Evolutionary conservation across 1,284 basidiomycete species (phyloP).

Genomic region (Pascua sp.): DNA sequence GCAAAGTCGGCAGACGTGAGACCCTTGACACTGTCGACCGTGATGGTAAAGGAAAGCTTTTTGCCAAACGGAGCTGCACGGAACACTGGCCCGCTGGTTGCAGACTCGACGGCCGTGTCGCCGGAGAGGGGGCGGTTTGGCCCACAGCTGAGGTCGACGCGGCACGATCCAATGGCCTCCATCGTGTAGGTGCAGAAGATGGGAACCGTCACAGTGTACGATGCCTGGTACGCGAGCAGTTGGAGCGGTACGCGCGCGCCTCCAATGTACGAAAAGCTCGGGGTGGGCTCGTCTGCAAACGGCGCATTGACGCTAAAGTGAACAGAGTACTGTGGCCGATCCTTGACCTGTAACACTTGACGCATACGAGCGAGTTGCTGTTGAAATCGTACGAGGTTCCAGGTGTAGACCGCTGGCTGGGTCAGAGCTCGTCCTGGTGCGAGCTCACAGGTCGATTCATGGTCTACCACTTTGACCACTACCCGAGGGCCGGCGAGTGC

Average conservation of each 20-base stretch:
- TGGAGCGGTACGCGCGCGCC: conserved; percentile 77
- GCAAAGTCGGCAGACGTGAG: conserved; percentile 79
- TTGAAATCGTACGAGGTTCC: conserved; percentile 84
- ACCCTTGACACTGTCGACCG: conserved; percentile 79
- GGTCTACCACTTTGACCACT: conserved; percentile 86
- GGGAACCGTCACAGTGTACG: conserved; percentile 68
- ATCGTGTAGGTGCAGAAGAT: conserved; percentile 89
- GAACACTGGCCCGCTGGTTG: conserved; percentile 6
- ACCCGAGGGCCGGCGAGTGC: conserved; percentile 75
- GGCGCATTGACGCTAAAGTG: conserved; percentile 91
- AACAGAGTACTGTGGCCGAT: conserved; percentile 83
- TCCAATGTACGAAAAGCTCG: conserved; percentile 87
- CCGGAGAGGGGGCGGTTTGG: conserved; percentile 22
- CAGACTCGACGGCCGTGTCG: conserved; percentile 33
- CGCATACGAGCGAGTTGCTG: conserved; percentile 91
- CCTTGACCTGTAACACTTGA: conserved; percentile 85
- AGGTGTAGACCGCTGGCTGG: conserved; percentile 69
- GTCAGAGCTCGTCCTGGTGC: conserved; percentile 14
- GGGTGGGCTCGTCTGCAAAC: conserved; percentile 81
- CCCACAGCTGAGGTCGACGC: conserved; percentile 55
- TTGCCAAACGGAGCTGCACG: conserved; percentile 59
- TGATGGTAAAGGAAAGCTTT: conserved; percentile 75
- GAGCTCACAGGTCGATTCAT: conserved; percentile 59
- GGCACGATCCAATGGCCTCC: conserved; percentile 88
- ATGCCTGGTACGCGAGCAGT: conserved; percentile 72